Base-by-base conservation (phyloP, 768 basidiomycete species). In the Suillus sp. region DNA sequence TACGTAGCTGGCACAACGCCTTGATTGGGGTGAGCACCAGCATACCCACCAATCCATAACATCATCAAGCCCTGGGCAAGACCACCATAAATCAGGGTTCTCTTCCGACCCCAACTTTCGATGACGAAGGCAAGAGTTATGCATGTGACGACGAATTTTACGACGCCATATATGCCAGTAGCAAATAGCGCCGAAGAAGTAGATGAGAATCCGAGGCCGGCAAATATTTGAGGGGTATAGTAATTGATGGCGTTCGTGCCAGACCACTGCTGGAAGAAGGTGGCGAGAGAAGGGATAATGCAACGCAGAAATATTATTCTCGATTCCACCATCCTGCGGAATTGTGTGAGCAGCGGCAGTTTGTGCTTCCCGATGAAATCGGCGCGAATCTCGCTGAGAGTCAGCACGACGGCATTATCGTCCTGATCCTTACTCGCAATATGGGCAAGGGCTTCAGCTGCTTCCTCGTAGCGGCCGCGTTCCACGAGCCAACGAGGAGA, bases 221-320 rank as follows among this genome's bases (percentile, higher is more conserved):
- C 67, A 47, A 80, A 80, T 55, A 80, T 77, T 27, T 69, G 53
- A 1, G 79, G 80, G 20, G 75, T 63, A 54, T 78, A 80, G 60
- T 80, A 81, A 67, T 79, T 78, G 67, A 81, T 75, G 4, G 78
- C 74, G 69, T 78, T 79, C 53, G 78, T 76, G 32, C 80, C 80
- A 0, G 80, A 69, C 73, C 78, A 78, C 61, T 81, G 79, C 64
- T 77, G 79, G 62, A 75, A 64, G 66, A 77, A 73, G 60, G 76
- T 74, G 55, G 74, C 71, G 42, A 78, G 61, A 2, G 70, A 58
- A 0, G 75, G 77, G 63, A 79, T 72, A 60, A 75, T 25, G 57
- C 75, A 77, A 3, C 76, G 73, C 7, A 74, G 63, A 4, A 68
- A 66, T 22, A 72, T 74, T 18, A 62, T 68, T 60, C 63, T 70